phyloP scores from a whole-genome alignment of 371 early-diverging fungal species.

The Funneliformis caledonium region DNA sequence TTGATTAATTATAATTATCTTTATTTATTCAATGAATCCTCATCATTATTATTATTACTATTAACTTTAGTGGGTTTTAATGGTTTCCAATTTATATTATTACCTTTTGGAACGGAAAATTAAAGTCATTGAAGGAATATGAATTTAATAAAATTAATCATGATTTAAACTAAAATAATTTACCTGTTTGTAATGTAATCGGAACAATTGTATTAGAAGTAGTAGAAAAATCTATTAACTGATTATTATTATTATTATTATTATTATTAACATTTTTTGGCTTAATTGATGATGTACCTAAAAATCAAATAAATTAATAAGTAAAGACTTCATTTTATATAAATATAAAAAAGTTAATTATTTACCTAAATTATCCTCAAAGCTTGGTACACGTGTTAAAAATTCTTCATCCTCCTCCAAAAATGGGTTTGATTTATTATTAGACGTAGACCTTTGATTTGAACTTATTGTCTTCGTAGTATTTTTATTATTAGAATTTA shows the following conservation, averaged over 20 bases:
- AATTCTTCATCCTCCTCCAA: conserved; percentile 13
- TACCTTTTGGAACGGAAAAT: background rate
- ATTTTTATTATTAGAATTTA: background rate
- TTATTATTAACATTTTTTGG: background rate
- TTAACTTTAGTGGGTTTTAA: conserved; percentile 12
- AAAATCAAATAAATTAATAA: background rate
- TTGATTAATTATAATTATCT: too few relatives aligned
- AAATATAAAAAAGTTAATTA: background rate
- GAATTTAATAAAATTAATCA: background rate
- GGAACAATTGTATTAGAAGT: background rate
- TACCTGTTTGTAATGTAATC: background rate
- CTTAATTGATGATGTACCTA: background rate
- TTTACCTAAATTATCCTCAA: background rate
- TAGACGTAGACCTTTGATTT: background rate
- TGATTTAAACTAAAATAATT: background rate
- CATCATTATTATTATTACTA: background rate
- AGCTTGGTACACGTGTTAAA: background rate
- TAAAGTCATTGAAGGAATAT: background rate
- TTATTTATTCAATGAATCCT: too few relatives aligned
- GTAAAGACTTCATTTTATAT: background rate
- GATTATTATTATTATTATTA: background rate
- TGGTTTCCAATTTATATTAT: conserved; percentile 7
- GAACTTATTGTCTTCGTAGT: background rate
- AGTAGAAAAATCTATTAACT: background rate
- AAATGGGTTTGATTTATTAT: conserved; percentile 1